Percentiles rank a stretch among this genome's conserved stretches.
Evolutionary conservation across 441 rosid species (phyloP).

Genomic region (Macaranga tanarius): DNA sequence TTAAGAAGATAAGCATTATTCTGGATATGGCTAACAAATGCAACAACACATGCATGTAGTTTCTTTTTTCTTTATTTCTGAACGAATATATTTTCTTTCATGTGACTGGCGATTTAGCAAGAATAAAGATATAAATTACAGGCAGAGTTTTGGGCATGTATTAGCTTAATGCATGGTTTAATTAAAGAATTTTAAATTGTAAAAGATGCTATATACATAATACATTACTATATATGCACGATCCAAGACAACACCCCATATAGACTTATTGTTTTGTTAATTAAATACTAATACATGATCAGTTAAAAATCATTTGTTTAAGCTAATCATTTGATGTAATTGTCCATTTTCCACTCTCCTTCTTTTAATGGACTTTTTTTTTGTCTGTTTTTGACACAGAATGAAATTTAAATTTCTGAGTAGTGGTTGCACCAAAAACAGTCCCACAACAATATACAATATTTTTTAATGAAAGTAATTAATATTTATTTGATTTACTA

Average conservation of each 20-base stretch:
- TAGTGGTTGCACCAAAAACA: not conserved
- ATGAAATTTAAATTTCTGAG: slow-evolving; percentile 10
- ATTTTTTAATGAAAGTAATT: no score
- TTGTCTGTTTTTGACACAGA: slow-evolving; percentile 17
- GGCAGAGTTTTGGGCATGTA: no score
- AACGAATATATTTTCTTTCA: not conserved
- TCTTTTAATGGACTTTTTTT: slow-evolving; percentile 16
- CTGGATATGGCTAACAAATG: not conserved
- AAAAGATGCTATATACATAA: not conserved
- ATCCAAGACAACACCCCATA: slow-evolving; percentile 41
- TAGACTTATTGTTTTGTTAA: slow-evolving; percentile 8
- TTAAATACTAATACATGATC: not conserved
- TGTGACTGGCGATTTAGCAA: not conserved
- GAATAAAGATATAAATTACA: slow-evolving; percentile 2
- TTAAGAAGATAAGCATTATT: not conserved
- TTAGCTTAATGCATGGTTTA: no score
- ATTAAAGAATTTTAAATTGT: not conserved
- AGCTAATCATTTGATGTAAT: not conserved
- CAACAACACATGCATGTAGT: not conserved
- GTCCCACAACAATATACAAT: no score
- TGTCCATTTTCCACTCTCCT: slow-evolving; percentile 7
- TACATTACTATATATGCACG: slow-evolving; percentile 18
- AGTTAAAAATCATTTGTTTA: slow-evolving; percentile 2
- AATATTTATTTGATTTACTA: no score
- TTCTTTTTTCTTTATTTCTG: not conserved